Evolutionary conservation across 2,329 filamentous ascomycete genomes (phyloP), one percentile per base, ranked within the genome.

Genomic region (Phialocephala subalpina): DNA sequence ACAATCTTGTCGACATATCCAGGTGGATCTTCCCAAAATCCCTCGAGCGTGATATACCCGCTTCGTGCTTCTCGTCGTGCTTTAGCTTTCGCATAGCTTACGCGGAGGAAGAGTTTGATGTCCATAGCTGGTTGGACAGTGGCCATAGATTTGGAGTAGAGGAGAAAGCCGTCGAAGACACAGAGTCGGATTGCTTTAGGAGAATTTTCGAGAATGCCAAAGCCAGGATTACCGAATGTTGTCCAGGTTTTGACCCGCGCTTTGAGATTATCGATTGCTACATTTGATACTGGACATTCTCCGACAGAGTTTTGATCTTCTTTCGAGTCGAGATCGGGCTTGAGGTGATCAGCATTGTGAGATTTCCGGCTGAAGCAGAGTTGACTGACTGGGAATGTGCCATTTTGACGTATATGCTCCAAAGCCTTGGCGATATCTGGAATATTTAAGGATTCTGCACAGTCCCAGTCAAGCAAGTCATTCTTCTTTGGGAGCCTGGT

Each of bases 1-100:
- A 99, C 96, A 62, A 99, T 86, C 76, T 92, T 87, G 77, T 98
- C 94, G 42, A 98, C 94, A 77, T 98, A 99, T 0, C 93, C 94
- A 0, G 93, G 93, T 0, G 96, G 96, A 78, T 99, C 96, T 64
- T 90, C 86, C 96, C 96, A 99, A 81, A 97, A 99, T 33, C 94
- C 95, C 74, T 97, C 89, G 5, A 91, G 79, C 2, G 92, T 95
- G 35, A 93, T 91, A 77, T 96, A 96, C 12, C 92, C 92, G 70
- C 86, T 88, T 62, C 92, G 82, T 0, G 87, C 88, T 75, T 91
- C 87, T 35, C 92, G 82, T 27, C 92, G 83, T 38, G 82, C 79
- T 74, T 90, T 91, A 2, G 90, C 90, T 47, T 80, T 86, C 14
- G 80, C 81, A 66, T 90, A 90, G 33, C 87, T 86, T 1, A 92